These are phyloP conservation scores for Pseudotsuga menziesii DNA, from an alignment of 75 land plant species.

Conservation along the genomic window DNA sequence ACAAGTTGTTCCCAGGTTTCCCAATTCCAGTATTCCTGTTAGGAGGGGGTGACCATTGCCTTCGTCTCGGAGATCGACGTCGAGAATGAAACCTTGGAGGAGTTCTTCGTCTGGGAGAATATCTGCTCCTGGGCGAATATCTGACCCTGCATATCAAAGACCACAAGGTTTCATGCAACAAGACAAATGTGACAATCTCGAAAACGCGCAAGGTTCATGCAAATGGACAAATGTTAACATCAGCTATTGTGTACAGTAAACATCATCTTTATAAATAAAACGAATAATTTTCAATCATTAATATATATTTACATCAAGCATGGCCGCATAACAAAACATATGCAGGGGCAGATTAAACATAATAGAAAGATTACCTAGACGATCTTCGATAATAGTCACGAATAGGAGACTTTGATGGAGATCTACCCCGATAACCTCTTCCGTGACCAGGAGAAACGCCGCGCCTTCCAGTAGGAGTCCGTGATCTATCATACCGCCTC, in stretches of 20 bases:
- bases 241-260: not conserved
- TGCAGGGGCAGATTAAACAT: not conserved
- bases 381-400: slow-evolving; percentile 21
- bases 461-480: slow-evolving; percentile 23
- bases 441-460: slow-evolving; percentile 18
- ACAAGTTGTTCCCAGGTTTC: slow-evolving; percentile 57
- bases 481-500: slow-evolving; percentile 13
- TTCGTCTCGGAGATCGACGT: slow-evolving; percentile 38
- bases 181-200: not conserved
- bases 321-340: not conserved
- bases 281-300: not conserved
- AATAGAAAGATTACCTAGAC: slow-evolving; percentile 12
- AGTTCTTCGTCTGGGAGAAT: slow-evolving; percentile 43
- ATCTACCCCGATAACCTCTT: slow-evolving; percentile 27
- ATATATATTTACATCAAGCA: not conserved
- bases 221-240: too few relatives aligned
- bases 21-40: slow-evolving; percentile 56
- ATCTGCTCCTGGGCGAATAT: slow-evolving; percentile 23
- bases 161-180: not conserved
- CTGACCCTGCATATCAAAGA: slow-evolving; percentile 8
- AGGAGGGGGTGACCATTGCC: slow-evolving; percentile 60
- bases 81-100: slow-evolving; percentile 24
- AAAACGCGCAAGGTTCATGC: not conserved
- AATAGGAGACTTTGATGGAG: slow-evolving; percentile 33
- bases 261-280: not conserved